Base-by-base conservation (phyloP, 805 yeast genomes). In the Yarrowia bubula region DNA sequence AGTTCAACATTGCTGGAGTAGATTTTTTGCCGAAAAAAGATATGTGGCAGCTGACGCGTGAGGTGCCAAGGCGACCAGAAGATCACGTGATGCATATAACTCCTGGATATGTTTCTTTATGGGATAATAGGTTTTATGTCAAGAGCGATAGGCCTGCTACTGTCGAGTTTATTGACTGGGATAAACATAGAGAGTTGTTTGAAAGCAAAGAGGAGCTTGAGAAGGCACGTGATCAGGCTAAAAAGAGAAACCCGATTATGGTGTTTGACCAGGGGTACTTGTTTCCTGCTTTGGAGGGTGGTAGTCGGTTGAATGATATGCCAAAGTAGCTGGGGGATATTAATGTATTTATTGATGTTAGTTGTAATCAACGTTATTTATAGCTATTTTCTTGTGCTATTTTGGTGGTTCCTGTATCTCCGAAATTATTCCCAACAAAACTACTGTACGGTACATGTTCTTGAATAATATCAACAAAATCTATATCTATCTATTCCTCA, bases 101-200 rank as follows among this genome's bases (percentile, higher is more conserved):
- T 4, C 47, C 46, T 0, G 61, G 47, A 11, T 35, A 31, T 10
- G 46, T 38, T 28, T 28, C 28, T 28, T 46, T 53, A n/a, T 58
- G 64, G 64, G 64, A 58, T n/a, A 58, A 58, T 18, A 15, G 64
- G 33, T 53, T 53, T 17, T 53, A 39, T 15, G 38, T 39, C 15
- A 13, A 11, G 4, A 22, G 38, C 3, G 47, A 41, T 10, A 10
- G 8, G n/a, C 1, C 8, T 3, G 46, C 46, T 11, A 39, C 47
- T 4, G 46, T 41, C 14, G 15, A 28, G 37, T 39, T 53, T 8
- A 22, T 53, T 4, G 61, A 53, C 14, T 53, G 61, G 61, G 13
- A 15, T 9, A 41, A 31, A 7, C 46, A 53, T 15, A 35, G 61
- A 13, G 35, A 31, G 1, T 10, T 53, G 46, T 53, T 53, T 37